Evolutionary conservation across 768 basidiomycete genomes (phyloP), one percentile per base, ranked within the genome.

Genomic region (Pulveroboletus sp.): DNA sequence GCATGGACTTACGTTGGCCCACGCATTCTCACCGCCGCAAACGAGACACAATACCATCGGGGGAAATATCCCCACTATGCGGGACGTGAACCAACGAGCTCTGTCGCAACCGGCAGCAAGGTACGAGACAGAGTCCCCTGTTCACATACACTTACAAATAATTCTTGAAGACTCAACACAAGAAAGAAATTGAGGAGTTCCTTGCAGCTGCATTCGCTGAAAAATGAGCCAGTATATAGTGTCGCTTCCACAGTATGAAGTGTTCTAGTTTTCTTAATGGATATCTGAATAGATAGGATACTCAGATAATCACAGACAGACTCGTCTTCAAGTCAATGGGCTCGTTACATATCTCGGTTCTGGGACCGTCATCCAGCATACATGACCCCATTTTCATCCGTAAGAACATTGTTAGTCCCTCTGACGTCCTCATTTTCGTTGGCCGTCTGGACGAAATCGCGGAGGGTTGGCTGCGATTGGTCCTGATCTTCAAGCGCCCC

Each of bases 1-100:
- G 85, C 92, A 2, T 99, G 97, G 97, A 90, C 87, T 35, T 97
- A 99, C 63, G 84, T 97, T 50, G 94, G 90, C 21, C 90, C 94
- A 39, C 84, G 94, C 47, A 85, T 98, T 62, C 84, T 88, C 67
- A 98, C 95, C 38, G 93, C 95, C n/a, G 85, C 89, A 40, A 84
- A 85, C 59, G 77, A 90, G 72, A 95, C 94, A 6, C 75, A 88
- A 66, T 78, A 97, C 70, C 97, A 99, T 74, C 83, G 83, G 70
- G 83, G 83, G 65, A 94, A 94, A 71, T 90, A 92, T 64, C 89
- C 94, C 11, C 75, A 76, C 63, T 97, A 97, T 63, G 95, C 94
- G 34, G 94, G 97, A 16, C 84, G 97, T 47, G 87, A 83, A 49
- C 97, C 97, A 0, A 92, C 88, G 4, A 86, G 89, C 69, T 95